Percentiles rank a stretch among this genome's conserved stretches.
phyloP scores from a whole-genome alignment of 2,329 filamentous ascomycete species.

The Seiridium cupressi region DNA sequence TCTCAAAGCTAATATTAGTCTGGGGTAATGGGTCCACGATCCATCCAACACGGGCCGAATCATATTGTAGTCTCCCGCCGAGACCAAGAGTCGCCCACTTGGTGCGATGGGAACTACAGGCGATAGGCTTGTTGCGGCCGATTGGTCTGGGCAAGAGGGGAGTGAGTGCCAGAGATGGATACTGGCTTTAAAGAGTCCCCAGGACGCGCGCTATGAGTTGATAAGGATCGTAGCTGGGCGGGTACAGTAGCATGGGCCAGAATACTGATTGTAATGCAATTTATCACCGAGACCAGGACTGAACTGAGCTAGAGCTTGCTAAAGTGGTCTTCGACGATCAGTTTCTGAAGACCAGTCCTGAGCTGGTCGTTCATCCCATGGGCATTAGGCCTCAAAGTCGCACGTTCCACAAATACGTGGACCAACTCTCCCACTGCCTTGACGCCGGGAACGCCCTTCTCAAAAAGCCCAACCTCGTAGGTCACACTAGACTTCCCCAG shows the following conservation, averaged over 20 bases:
- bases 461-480: slow-evolving; percentile 88
- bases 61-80: neutral
- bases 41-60: neutral
- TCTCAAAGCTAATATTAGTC: neutral
- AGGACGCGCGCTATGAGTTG: too few relatives aligned
- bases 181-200: too few relatives aligned
- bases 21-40: neutral
- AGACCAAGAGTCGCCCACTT: neutral
- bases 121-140: too few relatives aligned
- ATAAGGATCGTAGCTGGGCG: too few relatives aligned
- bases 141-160: too few relatives aligned
- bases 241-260: too few relatives aligned
- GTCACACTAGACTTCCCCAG: slow-evolving; percentile 83
- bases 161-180: too few relatives aligned
- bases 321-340: slow-evolving; percentile 36
- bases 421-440: slow-evolving; percentile 84
- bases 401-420: slow-evolving; percentile 84
- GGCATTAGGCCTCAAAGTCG: slow-evolving; percentile 63
- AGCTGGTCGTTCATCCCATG: slow-evolving; percentile 62
- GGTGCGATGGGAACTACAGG: neutral
- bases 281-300: neutral
- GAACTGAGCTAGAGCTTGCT: slow-evolving; percentile 22
- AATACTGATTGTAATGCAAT: too few relatives aligned
- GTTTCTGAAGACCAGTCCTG: slow-evolving; percentile 56
- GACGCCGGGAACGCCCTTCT: slow-evolving; percentile 68